These are phyloP conservation scores for Malbranchea zuffiana DNA, from an alignment of 2,329 filamentous ascomycete genomes.

Conservation along the genomic window DNA sequence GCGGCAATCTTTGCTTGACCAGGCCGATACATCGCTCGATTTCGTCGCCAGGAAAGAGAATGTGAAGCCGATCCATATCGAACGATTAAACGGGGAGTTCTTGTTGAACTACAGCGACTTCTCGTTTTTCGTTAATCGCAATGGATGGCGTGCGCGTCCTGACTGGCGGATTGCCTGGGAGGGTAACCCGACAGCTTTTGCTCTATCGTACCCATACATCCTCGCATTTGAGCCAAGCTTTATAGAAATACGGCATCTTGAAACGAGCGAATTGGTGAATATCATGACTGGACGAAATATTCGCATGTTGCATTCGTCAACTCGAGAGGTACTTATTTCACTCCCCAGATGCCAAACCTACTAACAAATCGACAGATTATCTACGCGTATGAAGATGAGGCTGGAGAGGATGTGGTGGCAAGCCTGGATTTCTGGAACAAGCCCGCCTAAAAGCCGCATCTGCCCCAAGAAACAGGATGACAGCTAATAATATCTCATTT, in stretches of 20 bases:
- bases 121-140: conserved; percentile 97
- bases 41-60: conserved; percentile 91
- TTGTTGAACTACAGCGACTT: conserved; percentile 97
- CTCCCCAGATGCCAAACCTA: not conserved
- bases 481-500: too few species aligned
- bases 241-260: conserved; percentile 90
- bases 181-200: conserved; percentile 81
- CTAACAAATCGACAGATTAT: conserved; percentile 57
- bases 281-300: conserved; percentile 96
- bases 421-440: conserved; percentile 94
- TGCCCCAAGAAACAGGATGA: too few species aligned
- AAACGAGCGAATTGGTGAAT: conserved; percentile 80
- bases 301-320: conserved; percentile 93
- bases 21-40: conserved; percentile 94
- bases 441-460: too few species aligned
- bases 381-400: conserved; percentile 94
- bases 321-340: conserved; percentile 62
- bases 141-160: conserved; percentile 88
- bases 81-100: conserved; percentile 93
- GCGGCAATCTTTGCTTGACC: conserved; percentile 90
- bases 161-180: conserved; percentile 99
- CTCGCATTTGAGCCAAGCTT: conserved; percentile 95
- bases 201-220: conserved; percentile 92
- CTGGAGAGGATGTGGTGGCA: conserved; percentile 84
- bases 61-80: conserved; percentile 91